Evolutionary conservation across 2,329 filamentous ascomycete genomes (phyloP).

Genomic region (Fusarium gaditjirri): DNA sequence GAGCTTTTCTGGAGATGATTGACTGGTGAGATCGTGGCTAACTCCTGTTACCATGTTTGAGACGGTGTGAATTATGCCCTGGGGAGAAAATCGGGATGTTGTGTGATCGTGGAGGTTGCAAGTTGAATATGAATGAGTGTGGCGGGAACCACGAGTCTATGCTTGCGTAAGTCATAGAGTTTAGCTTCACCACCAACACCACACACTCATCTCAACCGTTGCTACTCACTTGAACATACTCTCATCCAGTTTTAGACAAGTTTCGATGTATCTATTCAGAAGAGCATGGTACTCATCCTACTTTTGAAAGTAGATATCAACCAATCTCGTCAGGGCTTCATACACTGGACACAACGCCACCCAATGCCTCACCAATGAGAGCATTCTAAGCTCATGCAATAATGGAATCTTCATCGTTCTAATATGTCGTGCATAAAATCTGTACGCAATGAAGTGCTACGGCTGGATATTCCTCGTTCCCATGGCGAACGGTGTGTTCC

Average conservation of each 20-base stretch:
- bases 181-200: background rate
- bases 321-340: background rate
- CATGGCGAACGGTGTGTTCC: background rate
- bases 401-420: background rate
- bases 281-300: background rate
- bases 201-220: background rate
- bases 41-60: background rate
- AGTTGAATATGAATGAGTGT: background rate
- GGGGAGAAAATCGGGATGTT: too few relatives aligned
- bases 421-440: background rate
- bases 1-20: constrained; percentile 24
- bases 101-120: background rate
- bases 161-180: background rate
- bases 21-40: background rate
- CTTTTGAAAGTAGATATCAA: background rate
- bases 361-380: background rate
- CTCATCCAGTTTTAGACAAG: too few relatives aligned
- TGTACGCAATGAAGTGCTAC: background rate
- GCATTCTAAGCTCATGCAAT: background rate
- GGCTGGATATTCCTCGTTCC: background rate
- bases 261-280: too few relatives aligned
- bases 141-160: background rate
- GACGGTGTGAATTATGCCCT: background rate
- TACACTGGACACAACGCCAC: background rate
- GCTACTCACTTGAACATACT: background rate